These are phyloP conservation scores for Eucalyptus marginata DNA, from an alignment of 345 rosid species.

Conservation along the genomic window DNA sequence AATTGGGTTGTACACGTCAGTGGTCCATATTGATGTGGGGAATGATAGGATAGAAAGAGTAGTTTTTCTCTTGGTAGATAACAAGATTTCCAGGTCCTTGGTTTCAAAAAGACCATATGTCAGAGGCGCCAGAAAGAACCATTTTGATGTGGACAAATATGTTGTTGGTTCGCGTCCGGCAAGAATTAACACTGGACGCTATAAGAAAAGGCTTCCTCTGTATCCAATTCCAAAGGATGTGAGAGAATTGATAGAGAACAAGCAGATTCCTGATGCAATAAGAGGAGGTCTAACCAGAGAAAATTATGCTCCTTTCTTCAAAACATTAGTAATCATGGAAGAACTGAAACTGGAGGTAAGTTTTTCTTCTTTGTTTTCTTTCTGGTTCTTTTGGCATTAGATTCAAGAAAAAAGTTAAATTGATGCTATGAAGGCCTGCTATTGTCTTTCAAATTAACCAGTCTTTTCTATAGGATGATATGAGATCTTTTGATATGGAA, in stretches of 20 bases:
- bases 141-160: conserved; percentile 24
- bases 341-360: conserved; percentile 80
- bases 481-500: conserved; percentile 73
- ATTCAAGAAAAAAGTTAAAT: not conserved
- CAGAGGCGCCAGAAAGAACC: conserved; percentile 36
- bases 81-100: conserved; percentile 54
- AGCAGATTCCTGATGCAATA: conserved; percentile 39
- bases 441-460: not conserved
- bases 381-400: not conserved
- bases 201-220: conserved; percentile 42
- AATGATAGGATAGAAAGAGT: conserved; percentile 48
- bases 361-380: not conserved
- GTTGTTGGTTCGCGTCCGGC: conserved; percentile 38
- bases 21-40: conserved; percentile 46
- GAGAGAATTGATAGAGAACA: conserved; percentile 48
- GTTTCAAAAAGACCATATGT: conserved; percentile 42
- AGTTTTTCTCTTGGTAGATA: conserved; percentile 68
- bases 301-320: conserved; percentile 53
- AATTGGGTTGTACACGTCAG: conserved; percentile 61
- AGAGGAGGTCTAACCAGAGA: conserved; percentile 21
- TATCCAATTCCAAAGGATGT: conserved; percentile 57
- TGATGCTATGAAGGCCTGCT: not conserved
- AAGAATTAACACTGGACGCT: not conserved
- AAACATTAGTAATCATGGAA: conserved; percentile 61
- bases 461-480: conserved; percentile 46